Conservation (phyloP, 164 flowering plant genomes). For the Annona cherimola region DNA sequence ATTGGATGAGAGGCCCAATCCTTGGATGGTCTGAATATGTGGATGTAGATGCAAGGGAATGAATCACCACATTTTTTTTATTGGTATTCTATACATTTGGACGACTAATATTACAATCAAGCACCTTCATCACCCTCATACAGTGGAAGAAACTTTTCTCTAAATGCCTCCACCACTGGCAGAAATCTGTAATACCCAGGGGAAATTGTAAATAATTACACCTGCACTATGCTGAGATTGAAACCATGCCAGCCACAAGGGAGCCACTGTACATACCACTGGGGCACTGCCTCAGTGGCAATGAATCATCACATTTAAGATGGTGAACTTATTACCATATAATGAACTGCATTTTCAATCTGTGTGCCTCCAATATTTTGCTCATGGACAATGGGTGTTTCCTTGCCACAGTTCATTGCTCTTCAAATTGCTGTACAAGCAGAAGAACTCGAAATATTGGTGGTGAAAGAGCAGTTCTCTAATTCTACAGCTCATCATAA, state of each 20-base stretch:
- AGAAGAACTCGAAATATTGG: constrained; percentile 34
- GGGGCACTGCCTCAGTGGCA: neutral
- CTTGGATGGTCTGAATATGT: neutral
- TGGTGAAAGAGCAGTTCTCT: constrained; percentile 28
- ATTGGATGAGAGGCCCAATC: neutral
- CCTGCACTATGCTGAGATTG: too few relatives aligned
- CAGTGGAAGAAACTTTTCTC: too few relatives aligned
- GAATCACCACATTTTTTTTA: neutral
- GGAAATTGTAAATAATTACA: too few relatives aligned
- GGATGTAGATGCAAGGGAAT: neutral
- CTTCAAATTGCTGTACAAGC: constrained; percentile 17
- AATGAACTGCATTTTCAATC: neutral
- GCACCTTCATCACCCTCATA: too few relatives aligned
- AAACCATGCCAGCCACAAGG: too few relatives aligned
- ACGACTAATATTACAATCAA: too few relatives aligned
- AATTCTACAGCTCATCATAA: neutral
- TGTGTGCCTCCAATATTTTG: neutral
- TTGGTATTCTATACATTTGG: too few relatives aligned
- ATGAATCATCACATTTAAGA: neutral
- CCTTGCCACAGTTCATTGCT: constrained; percentile 52
- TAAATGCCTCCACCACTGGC: too few relatives aligned
- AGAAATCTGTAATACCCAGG: too few relatives aligned
- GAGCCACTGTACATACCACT: too few relatives aligned
- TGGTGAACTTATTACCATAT: neutral
- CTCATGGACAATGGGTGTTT: neutral